A percentile compares a stretch with the other conserved stretches of the same genome.
Evolutionary conservation across 805 yeast species (phyloP).

Genomic region (Saccharomycopsis vini): DNA sequence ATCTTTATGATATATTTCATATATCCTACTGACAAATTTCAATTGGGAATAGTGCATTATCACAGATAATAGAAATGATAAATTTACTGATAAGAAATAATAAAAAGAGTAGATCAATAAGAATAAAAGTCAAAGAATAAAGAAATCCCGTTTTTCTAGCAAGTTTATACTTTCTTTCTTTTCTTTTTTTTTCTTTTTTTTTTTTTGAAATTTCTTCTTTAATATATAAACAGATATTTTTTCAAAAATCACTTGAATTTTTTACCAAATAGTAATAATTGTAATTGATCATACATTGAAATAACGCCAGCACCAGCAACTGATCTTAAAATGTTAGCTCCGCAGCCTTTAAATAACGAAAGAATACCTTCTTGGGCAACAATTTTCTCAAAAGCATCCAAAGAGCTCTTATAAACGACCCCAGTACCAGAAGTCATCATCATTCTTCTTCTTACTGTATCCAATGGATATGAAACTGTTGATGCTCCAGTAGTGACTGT

Average conservation of each 20-base stretch:
- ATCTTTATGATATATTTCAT: no score
- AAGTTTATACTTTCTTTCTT: no score
- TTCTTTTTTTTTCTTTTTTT: no score
- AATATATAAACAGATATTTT: no score
- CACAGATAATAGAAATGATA: no score
- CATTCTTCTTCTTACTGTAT: constrained; percentile 99
- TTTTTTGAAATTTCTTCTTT: no score
- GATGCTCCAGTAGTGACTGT: constrained; percentile 97
- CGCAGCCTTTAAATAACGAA: constrained; percentile 97
- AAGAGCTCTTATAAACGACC: constrained; percentile 90
- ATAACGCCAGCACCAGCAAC: constrained; percentile 99
- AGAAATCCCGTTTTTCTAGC: no score
- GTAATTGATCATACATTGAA: constrained; percentile 95
- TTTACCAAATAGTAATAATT: constrained; percentile 91
- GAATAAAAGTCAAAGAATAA: no score
- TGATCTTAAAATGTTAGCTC: constrained; percentile 99
- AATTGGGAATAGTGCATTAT: no score
- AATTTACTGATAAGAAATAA: no score
- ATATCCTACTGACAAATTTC: no score
- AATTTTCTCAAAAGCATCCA: constrained; percentile 85
- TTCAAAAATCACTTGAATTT: constrained; percentile 62
- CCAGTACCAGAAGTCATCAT: constrained; percentile 99
- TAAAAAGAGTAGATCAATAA: no score
- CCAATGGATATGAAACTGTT: constrained; percentile 98
- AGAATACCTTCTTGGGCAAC: constrained; percentile 92